Conservation (phyloP, 129 eudicot genomes). For the Chrysanthemum seticuspe region DNA sequence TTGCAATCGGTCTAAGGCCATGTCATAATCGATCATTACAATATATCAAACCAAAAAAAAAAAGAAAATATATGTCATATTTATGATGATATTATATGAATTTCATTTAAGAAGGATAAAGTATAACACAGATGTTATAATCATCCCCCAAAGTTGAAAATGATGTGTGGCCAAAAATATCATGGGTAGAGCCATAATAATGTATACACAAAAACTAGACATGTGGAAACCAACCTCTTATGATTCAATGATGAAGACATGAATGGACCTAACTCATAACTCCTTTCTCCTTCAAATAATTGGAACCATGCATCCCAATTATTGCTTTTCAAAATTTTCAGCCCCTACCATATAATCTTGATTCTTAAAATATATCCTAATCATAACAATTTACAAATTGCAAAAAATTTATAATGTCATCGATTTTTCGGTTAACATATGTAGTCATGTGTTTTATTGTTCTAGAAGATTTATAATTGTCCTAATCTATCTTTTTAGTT, state of each 20-base stretch:
- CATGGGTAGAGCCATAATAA: conserved; percentile 28
- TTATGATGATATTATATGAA: too few relatives aligned
- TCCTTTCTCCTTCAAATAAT: conserved; percentile 27
- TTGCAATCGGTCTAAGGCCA: too few relatives aligned
- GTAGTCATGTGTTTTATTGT: too few relatives aligned
- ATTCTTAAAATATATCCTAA: conserved; percentile 15
- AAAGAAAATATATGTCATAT: too few relatives aligned
- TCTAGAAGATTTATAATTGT: too few relatives aligned
- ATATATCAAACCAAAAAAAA: too few relatives aligned
- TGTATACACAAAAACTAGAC: conserved; percentile 31
- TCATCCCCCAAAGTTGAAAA: conserved; percentile 11
- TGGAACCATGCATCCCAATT: conserved; percentile 35
- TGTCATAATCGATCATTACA: too few relatives aligned
- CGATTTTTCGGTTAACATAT: too few relatives aligned
- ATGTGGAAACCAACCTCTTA: conserved; percentile 41
- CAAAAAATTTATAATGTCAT: too few relatives aligned
- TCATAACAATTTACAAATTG: background rate
- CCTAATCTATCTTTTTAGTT: too few relatives aligned
- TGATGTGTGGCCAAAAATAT: conserved; percentile 30
- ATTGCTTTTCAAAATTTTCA: conserved; percentile 7
- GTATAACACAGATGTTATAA: background rate
- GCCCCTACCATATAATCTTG: conserved; percentile 29
- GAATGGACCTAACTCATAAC: conserved; percentile 40
- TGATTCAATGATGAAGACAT: conserved; percentile 43
- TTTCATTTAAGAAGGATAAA: too few relatives aligned